These are phyloP conservation scores for Aspergillus caelatus DNA, from an alignment of 2,329 filamentous ascomycete genomes.

Conservation along the genomic window DNA sequence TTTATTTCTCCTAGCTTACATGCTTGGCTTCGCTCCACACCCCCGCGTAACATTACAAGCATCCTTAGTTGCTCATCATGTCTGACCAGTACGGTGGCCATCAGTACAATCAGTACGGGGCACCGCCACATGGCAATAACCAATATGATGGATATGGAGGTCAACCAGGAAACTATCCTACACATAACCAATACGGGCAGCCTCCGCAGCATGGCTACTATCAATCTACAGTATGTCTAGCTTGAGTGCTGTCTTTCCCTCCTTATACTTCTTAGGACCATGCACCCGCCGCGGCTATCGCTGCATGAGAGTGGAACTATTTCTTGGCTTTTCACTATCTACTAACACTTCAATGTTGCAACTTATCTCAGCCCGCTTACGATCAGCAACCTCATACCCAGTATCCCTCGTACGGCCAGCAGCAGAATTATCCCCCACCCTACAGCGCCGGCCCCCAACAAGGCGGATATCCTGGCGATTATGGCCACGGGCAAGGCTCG, in stretches of 20 bases:
- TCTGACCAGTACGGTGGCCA: conserved; percentile 22
- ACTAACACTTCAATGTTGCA: background rate
- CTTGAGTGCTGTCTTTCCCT: background rate
- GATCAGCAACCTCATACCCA: conserved; percentile 3
- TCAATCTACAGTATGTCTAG: background rate
- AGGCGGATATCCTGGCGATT: conserved; percentile 21
- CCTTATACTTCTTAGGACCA: background rate
- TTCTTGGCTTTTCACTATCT: background rate
- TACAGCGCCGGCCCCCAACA: conserved; percentile 14
- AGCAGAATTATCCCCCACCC: conserved; percentile 19
- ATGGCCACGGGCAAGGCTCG: conserved; percentile 26
- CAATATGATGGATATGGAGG: conserved; percentile 20
- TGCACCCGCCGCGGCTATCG: background rate
- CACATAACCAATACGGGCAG: conserved; percentile 24
- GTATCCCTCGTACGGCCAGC: conserved; percentile 6
- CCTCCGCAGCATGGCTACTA: conserved; percentile 29
- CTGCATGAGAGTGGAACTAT: conserved; percentile 1
- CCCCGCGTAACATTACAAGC: background rate
- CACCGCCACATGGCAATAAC: conserved; percentile 9
- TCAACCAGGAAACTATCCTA: conserved; percentile 26
- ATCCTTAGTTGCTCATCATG: conserved; percentile 9
- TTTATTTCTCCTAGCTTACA: background rate
- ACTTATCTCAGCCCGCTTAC: background rate
- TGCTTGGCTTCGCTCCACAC: background rate
- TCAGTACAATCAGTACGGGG: conserved; percentile 28